Percentiles rank a stretch among this genome's conserved stretches.
Evolutionary conservation across 805 yeast genomes (phyloP).

Genomic region (Kuraishia piskuri): DNA sequence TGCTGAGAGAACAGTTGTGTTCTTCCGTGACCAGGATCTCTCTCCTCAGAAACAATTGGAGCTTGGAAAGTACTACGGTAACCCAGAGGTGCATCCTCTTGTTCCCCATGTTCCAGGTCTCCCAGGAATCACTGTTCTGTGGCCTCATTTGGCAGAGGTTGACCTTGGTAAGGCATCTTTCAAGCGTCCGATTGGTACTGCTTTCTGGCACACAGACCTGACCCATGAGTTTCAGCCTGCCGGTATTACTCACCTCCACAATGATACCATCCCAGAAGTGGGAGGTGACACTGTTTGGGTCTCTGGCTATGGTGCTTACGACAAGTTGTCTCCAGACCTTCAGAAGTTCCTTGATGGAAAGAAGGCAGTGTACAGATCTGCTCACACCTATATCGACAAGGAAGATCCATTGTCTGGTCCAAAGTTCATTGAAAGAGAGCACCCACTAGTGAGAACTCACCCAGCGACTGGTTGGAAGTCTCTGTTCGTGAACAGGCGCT

Average conservation of each 20-base stretch:
- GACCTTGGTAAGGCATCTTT: slow-evolving; percentile 14
- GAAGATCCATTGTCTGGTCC: slow-evolving; percentile 38
- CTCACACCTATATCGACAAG: slow-evolving; percentile 29
- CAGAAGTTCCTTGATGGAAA: slow-evolving; percentile 45
- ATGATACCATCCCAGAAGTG: slow-evolving; percentile 37
- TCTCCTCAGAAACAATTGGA: slow-evolving; percentile 33
- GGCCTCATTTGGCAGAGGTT: slow-evolving; percentile 28
- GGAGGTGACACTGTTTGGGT: slow-evolving; percentile 56
- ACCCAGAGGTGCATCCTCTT: slow-evolving; percentile 30
- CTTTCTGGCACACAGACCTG: slow-evolving; percentile 45
- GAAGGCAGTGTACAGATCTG: slow-evolving; percentile 33
- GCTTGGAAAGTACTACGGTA: slow-evolving; percentile 38
- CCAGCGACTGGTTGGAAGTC: slow-evolving; percentile 61
- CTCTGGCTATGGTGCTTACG: slow-evolving; percentile 51
- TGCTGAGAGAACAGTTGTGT: slow-evolving; percentile 39
- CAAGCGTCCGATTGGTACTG: slow-evolving; percentile 13
- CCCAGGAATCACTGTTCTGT: slow-evolving; percentile 30
- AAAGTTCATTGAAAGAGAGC: slow-evolving; percentile 42
- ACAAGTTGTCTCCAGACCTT: slow-evolving; percentile 42
- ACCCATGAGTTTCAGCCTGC: slow-evolving; percentile 51
- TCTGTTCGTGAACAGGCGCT: slow-evolving; percentile 41
- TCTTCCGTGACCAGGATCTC: slow-evolving; percentile 39
- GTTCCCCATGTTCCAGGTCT: slow-evolving; percentile 25
- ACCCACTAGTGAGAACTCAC: slow-evolving; percentile 55
- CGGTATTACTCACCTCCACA: slow-evolving; percentile 44